Evolutionary conservation across 345 rosid species (phyloP).

Genomic region (Lepidium aucheri): DNA sequence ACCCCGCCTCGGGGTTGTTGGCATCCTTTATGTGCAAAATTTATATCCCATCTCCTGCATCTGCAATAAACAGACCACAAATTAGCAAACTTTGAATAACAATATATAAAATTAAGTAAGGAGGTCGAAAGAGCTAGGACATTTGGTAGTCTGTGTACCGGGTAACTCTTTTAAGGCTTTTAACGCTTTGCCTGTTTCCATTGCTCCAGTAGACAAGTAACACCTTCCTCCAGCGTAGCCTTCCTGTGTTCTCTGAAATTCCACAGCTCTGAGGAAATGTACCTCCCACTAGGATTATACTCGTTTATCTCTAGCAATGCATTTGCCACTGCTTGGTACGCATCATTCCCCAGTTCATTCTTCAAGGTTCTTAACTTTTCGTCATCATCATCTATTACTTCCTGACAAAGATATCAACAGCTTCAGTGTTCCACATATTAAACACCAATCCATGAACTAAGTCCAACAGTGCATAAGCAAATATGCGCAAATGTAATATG

Average conservation of each 20-base stretch:
- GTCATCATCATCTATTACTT: constrained; percentile 56
- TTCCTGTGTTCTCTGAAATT: constrained; percentile 53
- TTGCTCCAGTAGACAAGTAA: constrained; percentile 37
- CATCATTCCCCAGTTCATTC: constrained; percentile 53
- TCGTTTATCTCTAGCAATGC: constrained; percentile 76
- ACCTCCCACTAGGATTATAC: constrained; percentile 90
- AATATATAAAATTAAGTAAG: not conserved
- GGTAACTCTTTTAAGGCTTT: constrained; percentile 20
- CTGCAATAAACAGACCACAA: not conserved
- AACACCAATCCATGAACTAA: not conserved
- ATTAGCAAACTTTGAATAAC: not conserved
- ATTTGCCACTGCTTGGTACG: constrained; percentile 45
- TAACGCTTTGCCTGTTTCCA: constrained; percentile 40
- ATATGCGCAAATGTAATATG: not conserved
- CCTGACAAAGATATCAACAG: constrained; percentile 33
- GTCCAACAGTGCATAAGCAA: not conserved
- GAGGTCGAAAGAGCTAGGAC: not conserved
- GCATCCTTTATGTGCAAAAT: not conserved
- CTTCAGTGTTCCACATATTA: constrained; percentile 7
- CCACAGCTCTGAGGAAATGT: constrained; percentile 74
- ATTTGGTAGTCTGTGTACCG: constrained; percentile 1
- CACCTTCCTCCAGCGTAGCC: constrained; percentile 67
- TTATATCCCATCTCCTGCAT: not conserved
- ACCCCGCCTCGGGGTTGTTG: not conserved
- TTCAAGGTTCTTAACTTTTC: constrained; percentile 52